phyloP scores from a whole-genome alignment of 352 stramenopile species.

The Phytophthora pinifolia region DNA sequence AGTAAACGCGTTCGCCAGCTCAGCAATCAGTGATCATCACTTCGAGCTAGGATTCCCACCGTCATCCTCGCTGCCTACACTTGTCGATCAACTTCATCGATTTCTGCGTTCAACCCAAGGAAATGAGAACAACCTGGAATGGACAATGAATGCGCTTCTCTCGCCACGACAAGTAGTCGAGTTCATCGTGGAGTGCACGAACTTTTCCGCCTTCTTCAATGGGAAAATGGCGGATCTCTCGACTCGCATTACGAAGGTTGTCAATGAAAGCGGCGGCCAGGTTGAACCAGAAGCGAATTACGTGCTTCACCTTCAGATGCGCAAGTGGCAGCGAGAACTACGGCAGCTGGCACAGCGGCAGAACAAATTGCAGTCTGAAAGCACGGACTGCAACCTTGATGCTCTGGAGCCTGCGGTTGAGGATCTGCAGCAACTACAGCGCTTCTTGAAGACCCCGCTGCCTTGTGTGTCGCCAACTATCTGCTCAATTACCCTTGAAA shows the following conservation, averaged over 20 bases:
- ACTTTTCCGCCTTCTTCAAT: conserved; percentile 12
- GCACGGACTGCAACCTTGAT: not conserved
- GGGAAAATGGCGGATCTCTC: conserved; percentile 15
- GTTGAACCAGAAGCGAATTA: not conserved
- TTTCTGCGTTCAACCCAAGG: not conserved
- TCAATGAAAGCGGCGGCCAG: not conserved
- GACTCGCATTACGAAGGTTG: not conserved
- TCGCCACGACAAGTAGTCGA: conserved; percentile 8
- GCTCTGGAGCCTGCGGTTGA: conserved; percentile 1
- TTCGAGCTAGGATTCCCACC: not conserved
- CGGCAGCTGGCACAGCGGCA: conserved; percentile 4
- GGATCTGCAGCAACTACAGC: conserved; percentile 18
- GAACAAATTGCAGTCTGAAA: conserved; percentile 6
- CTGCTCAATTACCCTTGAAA: conserved; percentile 14
- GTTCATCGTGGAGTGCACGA: conserved; percentile 17
- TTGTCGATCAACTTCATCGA: conserved; percentile 7
- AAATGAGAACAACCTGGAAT: not conserved
- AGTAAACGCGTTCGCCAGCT: not conserved
- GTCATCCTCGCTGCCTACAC: conserved; percentile 6
- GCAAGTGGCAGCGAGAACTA: conserved; percentile 12
- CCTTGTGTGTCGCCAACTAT: conserved; percentile 1
- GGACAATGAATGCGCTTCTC: conserved; percentile 4
- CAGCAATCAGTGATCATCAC: no score
- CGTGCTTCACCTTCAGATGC: not conserved
- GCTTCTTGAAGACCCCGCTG: conserved; percentile 18